Evolutionary conservation across 2,329 filamentous ascomycete genomes (phyloP), one percentile per base, ranked within the genome.

Genomic region (Trichothecium roseum): DNA sequence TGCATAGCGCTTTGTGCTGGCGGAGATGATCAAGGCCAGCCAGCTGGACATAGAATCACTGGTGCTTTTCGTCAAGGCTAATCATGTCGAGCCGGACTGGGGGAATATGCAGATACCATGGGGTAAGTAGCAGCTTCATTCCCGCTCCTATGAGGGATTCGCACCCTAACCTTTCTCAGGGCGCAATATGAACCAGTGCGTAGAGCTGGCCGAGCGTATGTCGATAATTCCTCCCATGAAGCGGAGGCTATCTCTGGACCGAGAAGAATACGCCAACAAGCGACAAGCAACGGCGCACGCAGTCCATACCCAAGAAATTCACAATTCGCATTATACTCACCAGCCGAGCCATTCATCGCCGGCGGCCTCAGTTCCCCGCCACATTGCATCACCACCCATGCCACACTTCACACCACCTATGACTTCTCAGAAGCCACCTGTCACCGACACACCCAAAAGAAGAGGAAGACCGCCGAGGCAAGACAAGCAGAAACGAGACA

Each of bases 11-110:
- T 73, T 73, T 48, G 56, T 75, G 40, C 61, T 76, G 37, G 68
- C 63, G 38, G 72, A 76, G 52, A 69, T 74, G 45, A 68, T 76
- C 53, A 76, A 74, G 46, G 61, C 60, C 40, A 75, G 70, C 55
- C 52, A 60, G 20, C 53, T 74, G 39, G 63, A 71, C 37, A 49
- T 72, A 17, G 50, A 56, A 9, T 52, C 50, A 14, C 51, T 76
- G 20, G 60, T 64, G 15, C 54, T 56, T 10, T 72, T 76, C 40
- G 57, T 75, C 44, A 63, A 48, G 41, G 42, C 47, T 28, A 53
- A 63, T 39, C 52, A 51, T 8, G 46, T 68, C 36, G 52, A 58
- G 39, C 62, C 64, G 8, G 56, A 63, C 36, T 69, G 64, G 64
- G 54, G 64, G 49, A 54, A 51, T 31, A 68, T 69, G 59, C 65